Base-by-base conservation (phyloP, 2,329 filamentous ascomycete genomes). In the Aspergillus sp. region DNA sequence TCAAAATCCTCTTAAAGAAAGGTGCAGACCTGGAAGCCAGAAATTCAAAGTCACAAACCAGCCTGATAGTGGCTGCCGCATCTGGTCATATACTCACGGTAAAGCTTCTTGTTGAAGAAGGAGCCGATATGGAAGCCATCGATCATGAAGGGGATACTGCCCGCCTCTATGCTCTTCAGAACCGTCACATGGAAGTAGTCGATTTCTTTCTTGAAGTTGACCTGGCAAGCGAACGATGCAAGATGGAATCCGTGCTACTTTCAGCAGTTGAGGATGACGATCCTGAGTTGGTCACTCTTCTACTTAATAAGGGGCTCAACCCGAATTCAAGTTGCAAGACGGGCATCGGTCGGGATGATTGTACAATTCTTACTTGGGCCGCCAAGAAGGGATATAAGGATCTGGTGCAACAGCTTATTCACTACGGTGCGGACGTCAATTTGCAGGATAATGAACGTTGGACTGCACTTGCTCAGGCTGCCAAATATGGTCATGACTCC, bases 291-390 rank as follows among this genome's bases (percentile, higher is more conserved):
- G 30, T 8, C 15, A 25, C 8, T 3, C 6, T 53, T 53, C n/a
- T 53, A 13, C 17, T 21, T 3, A 7, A 8, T 8, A 53, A 41
- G 30, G 17, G 11, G 3, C 3, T 39, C 11, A 19, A 8, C n/a
- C 13, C 38, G 15, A 39, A 53, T n/a, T 10, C 19, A 19, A 38
- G 21, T n/a, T 38, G 13, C 38, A 13, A 38, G 30, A 21, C 13
- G 13, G 7, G 3, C 3, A 42, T 17, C 11, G 19, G 41, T 11
- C 41, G 21, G 6, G 19, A 13, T 13, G 15, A 36, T 23, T 32
- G 32, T 3, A 61, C 62, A 13, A n/a, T 58, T 5, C 53, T 64
- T 11, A 60, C 51, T n/a, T 54, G 50, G 55, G 60, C 62, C 1
- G 59, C 58, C 6, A n/a, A 32, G 1, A 47, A 54, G 8, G 42